These are phyloP conservation scores for Sphaerostilbella broomeana DNA, from an alignment of 2,329 filamentous ascomycete genomes.

Conservation along the genomic window DNA sequence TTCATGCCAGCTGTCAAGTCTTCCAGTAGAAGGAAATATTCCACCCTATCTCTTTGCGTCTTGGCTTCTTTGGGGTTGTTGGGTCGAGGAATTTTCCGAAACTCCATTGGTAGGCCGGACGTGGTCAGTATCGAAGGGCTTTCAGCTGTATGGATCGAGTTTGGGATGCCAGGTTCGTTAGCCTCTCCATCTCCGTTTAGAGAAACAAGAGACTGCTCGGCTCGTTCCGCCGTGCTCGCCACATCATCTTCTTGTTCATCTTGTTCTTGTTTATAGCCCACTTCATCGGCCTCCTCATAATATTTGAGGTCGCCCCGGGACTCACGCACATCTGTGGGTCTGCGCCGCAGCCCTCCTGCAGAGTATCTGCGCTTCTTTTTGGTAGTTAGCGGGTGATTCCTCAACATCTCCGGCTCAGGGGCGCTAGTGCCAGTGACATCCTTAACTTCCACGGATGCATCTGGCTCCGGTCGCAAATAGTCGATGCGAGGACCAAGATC, in stretches of 20 bases:
- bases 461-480: slow-evolving; percentile 25
- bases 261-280: slow-evolving; percentile 59
- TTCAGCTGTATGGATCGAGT: not conserved
- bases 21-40: slow-evolving; percentile 89
- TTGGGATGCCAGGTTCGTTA: too few species aligned
- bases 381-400: slow-evolving; percentile 31
- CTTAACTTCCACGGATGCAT: slow-evolving; percentile 35
- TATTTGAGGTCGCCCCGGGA: slow-evolving; percentile 77
- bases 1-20: slow-evolving; percentile 97
- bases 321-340: slow-evolving; percentile 65
- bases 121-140: not conserved
- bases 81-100: slow-evolving; percentile 48
- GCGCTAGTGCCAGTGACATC: slow-evolving; percentile 59
- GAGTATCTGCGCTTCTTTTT: slow-evolving; percentile 71
- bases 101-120: slow-evolving; percentile 31
- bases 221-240: not conserved
- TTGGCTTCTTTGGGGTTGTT: slow-evolving; percentile 74
- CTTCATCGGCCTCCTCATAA: slow-evolving; percentile 82
- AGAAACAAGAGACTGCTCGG: not conserved
- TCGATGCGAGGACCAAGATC: slow-evolving; percentile 26
- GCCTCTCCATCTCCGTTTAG: too few species aligned
- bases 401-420: slow-evolving; percentile 53
- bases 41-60: slow-evolving; percentile 60
- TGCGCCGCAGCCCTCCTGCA: slow-evolving; percentile 71
- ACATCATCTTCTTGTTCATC: slow-evolving; percentile 5